Base-by-base conservation (phyloP, 805 yeast species). In the Candida maltosa region DNA sequence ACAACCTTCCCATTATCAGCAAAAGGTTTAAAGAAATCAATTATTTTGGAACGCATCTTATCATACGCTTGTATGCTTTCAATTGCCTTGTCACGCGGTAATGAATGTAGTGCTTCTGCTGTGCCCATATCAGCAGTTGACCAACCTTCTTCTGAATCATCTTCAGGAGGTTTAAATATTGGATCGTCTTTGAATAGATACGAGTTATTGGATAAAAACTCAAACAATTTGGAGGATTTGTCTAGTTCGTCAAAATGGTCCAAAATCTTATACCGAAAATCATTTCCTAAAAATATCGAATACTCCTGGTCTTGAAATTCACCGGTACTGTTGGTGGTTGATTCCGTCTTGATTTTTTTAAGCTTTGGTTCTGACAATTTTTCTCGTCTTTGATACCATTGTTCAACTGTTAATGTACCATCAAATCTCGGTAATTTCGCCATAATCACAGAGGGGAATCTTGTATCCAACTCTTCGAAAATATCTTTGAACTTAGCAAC, bases 1-100 rank as follows among this genome's bases (percentile, higher is more conserved):
- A 88, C 94, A 3, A 86, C 76, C 43, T 80, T 77, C 3, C 88
- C 89, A 38, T 75, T 74, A 34, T 83, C 82, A 0, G 96, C 97
- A 69, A 93, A 89, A 0, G 93, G 93, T 46, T 69, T 72, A 45
- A 91, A 69, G 50, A 87, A 91, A 21, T 71, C 77, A n/a, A 80
- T 71, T 16, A 91, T 60, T 42, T 75, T 78, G n/a, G 69, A 58
- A 44, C 83, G 80, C 48, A 91, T 74, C 41, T 72, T 64, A 38
- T 83, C 78, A 54, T 85, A 86, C 0, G 96, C 96, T 21, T 77
- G 75, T 23, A 87, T 61, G 1, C 96, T 93, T 36, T 82, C 79
- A 9, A 83, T 67, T 0, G 95, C 95, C 47, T 81, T 75, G 19
- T 80, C 87, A 24, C 81, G 71, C 0, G 95, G 94, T 29, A 87